Percentiles rank a stretch among this genome's conserved stretches.
These are phyloP conservation scores for Scalesia atractyloides DNA, from an alignment of 129 eudicot species.

Conservation along the genomic window DNA sequence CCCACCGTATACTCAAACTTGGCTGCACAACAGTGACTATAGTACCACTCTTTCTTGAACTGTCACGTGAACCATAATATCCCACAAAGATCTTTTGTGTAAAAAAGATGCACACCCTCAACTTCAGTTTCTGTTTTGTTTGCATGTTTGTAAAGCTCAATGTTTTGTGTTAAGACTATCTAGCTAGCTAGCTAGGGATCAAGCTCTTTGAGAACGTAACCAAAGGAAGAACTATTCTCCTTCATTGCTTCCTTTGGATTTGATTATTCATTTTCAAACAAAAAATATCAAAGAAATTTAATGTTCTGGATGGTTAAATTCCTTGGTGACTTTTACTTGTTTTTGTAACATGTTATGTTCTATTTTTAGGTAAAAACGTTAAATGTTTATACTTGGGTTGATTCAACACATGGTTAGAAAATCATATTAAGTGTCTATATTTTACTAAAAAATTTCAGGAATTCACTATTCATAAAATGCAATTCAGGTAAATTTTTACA, in stretches of 20 bases:
- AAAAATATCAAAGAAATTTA: not conserved
- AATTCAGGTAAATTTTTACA: too few species aligned
- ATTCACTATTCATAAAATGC: too few species aligned
- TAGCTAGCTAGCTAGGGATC: slow-evolving; percentile 21
- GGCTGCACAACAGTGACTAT: slow-evolving; percentile 66
- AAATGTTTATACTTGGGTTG: not conserved
- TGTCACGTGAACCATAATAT: not conserved
- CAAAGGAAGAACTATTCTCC: slow-evolving; percentile 21
- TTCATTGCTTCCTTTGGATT: slow-evolving; percentile 19
- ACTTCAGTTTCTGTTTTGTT: slow-evolving; percentile 16
- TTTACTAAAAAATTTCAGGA: too few species aligned
- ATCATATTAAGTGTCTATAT: too few species aligned
- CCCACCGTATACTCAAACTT: slow-evolving; percentile 53
- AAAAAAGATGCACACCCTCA: slow-evolving; percentile 13
- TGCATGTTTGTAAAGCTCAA: slow-evolving; percentile 17
- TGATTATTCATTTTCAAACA: slow-evolving; percentile 12
- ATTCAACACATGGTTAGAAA: not conserved
- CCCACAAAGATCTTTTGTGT: slow-evolving; percentile 11
- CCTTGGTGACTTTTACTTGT: not conserved
- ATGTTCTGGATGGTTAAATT: not conserved
- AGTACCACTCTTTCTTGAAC: slow-evolving; percentile 51
- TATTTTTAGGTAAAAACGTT: not conserved
- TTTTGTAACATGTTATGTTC: not conserved
- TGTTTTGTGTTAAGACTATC: slow-evolving; percentile 26
- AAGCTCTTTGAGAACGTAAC: slow-evolving; percentile 15